phyloP scores from a whole-genome alignment of 305 asterid genomes.

The Fraxinus ornus region DNA sequence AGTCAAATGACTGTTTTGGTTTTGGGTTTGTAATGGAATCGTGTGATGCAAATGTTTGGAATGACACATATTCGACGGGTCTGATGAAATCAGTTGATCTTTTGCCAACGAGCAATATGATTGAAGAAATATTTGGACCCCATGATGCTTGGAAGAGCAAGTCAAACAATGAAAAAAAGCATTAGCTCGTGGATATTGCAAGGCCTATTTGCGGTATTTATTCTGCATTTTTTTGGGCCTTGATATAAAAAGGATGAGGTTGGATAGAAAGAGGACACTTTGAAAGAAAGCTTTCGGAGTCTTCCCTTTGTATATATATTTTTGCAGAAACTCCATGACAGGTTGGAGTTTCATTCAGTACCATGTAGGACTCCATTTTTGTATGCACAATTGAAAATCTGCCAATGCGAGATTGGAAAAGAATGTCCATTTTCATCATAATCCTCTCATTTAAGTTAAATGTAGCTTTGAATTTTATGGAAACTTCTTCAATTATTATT shows the following conservation, averaged over 20 bases:
- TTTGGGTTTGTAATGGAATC: constrained; percentile 22
- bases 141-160: constrained; percentile 18
- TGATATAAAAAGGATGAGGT: background rate
- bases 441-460: background rate
- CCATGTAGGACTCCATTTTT: background rate
- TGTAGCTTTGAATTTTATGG: background rate
- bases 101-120: constrained; percentile 38
- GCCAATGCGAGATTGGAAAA: background rate
- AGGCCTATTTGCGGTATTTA: background rate
- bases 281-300: background rate
- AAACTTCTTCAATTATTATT: background rate
- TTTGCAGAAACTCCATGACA: background rate
- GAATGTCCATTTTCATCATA: background rate
- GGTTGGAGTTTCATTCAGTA: background rate
- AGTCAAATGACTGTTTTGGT: constrained; percentile 15
- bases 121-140: constrained; percentile 40
- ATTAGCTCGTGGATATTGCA: background rate
- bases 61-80: constrained; percentile 16
- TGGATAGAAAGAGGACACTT: background rate
- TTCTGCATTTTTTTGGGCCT: background rate
- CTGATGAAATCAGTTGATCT: constrained; percentile 22
- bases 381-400: background rate
- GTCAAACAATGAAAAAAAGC: background rate
- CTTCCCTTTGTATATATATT: background rate
- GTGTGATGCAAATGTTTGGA: constrained; percentile 28